Conservation (phyloP, 2,329 filamentous ascomycete genomes). For the Fusarium udum region DNA sequence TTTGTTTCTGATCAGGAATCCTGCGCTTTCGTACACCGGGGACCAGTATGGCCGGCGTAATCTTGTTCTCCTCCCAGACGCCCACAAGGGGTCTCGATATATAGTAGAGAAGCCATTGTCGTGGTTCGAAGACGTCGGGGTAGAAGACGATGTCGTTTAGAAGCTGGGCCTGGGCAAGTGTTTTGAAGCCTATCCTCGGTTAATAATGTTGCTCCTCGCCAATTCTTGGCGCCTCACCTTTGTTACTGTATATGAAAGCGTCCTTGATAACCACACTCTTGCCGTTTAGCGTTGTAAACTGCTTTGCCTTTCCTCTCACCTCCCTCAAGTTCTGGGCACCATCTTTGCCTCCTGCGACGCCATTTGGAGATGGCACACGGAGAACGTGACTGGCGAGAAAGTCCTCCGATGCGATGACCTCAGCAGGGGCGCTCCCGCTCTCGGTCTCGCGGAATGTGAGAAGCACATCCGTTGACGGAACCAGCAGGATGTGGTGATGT, state of each 20-base stretch:
- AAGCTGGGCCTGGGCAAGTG: conserved; percentile 86
- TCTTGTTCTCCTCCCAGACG: conserved; percentile 78
- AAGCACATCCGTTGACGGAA: conserved; percentile 92
- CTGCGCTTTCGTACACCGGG: conserved; percentile 54
- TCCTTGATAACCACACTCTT: conserved; percentile 95
- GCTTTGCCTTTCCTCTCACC: conserved; percentile 89
- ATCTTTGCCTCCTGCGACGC: conserved; percentile 65
- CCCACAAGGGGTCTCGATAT: conserved; percentile 91
- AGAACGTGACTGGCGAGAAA: conserved; percentile 97
- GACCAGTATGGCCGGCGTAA: conserved; percentile 71
- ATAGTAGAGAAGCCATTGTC: conserved; percentile 96
- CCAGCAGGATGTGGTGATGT: conserved; percentile 92
- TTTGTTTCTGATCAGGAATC: conserved; percentile 50
- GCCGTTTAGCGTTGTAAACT: conserved; percentile 92
- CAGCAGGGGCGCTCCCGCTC: conserved; percentile 77
- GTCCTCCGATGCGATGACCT: conserved; percentile 89
- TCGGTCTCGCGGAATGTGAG: conserved; percentile 89
- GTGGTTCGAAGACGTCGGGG: conserved; percentile 85
- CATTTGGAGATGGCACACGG: conserved; percentile 72
- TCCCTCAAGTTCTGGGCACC: conserved; percentile 76
- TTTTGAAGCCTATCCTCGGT: conserved; percentile 78
- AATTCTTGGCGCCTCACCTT: conserved; percentile 66
- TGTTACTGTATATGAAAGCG: conserved; percentile 91
- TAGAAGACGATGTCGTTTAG: conserved; percentile 88
- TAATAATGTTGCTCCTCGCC: conserved; percentile 33